Percentiles rank a stretch among this genome's conserved stretches.
These are phyloP conservation scores for Trichocomaceae sp. DNA, from an alignment of 2,329 filamentous ascomycete genomes.

Conservation along the genomic window DNA sequence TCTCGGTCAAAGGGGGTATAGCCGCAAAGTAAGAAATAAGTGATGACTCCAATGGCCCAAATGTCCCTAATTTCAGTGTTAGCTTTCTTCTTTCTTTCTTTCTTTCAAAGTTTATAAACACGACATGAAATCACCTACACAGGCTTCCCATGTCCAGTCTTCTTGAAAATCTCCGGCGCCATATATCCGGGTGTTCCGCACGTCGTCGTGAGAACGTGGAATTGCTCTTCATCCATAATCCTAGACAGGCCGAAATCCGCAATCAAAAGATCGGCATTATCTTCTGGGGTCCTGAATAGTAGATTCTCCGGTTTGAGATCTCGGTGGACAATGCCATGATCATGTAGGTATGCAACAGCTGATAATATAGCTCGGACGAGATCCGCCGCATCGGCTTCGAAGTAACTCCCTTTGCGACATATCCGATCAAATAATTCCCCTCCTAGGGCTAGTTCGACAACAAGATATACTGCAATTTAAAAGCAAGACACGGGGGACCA, in stretches of 20 bases:
- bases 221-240: slow-evolving; percentile 99
- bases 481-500: not conserved
- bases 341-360: slow-evolving; percentile 96
- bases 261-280: slow-evolving; percentile 94
- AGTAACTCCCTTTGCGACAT: slow-evolving; percentile 97
- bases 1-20: slow-evolving; percentile 98
- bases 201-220: slow-evolving; percentile 94
- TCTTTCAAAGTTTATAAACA: not conserved
- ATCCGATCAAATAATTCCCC: slow-evolving; percentile 98
- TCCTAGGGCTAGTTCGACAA: slow-evolving; percentile 91
- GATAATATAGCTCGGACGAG: slow-evolving; percentile 91
- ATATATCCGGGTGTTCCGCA: slow-evolving; percentile 98
- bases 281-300: slow-evolving; percentile 91
- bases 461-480: slow-evolving; percentile 65
- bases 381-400: slow-evolving; percentile 92
- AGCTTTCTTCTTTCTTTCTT: not conserved
- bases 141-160: slow-evolving; percentile 94
- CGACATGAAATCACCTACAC: slow-evolving; percentile 50
- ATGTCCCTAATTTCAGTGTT: slow-evolving; percentile 56
- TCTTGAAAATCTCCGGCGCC: slow-evolving; percentile 99
- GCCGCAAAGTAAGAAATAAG: slow-evolving; percentile 94
- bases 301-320: slow-evolving; percentile 97
- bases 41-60: slow-evolving; percentile 97
- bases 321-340: slow-evolving; percentile 96
- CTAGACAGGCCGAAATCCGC: slow-evolving; percentile 92